Evolutionary conservation across 2,329 filamentous ascomycete genomes (phyloP).

Genomic region (Fusarium irregulare): DNA sequence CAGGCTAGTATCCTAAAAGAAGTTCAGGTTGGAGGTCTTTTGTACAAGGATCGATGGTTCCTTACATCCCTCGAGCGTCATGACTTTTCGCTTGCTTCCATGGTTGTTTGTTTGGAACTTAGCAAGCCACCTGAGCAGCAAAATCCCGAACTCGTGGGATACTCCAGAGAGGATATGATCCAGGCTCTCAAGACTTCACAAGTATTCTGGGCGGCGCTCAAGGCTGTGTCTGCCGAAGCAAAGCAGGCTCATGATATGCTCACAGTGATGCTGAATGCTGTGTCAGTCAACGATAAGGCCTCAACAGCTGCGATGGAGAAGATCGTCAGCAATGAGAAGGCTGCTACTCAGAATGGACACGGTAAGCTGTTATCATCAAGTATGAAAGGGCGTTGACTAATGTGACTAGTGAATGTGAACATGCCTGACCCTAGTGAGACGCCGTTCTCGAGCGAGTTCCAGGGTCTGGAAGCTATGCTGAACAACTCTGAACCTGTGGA

Average conservation of each 20-base stretch:
- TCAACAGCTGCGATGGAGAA: background rate
- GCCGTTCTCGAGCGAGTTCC: constrained; percentile 1
- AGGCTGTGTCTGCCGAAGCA: constrained; percentile 21
- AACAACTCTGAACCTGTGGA: constrained; percentile 28
- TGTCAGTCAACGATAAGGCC: background rate
- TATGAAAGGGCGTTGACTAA: background rate
- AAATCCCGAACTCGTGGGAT: background rate
- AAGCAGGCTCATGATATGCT: constrained; percentile 30
- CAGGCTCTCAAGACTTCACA: constrained; percentile 23
- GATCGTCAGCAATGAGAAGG: background rate
- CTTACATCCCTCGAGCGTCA: constrained; percentile 25
- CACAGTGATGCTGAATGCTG: constrained; percentile 25
- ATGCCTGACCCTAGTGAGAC: background rate
- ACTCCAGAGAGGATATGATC: constrained; percentile 6
- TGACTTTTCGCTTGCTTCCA: constrained; percentile 35
- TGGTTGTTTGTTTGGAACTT: constrained; percentile 37
- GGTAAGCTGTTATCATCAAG: background rate
- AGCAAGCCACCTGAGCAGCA: constrained; percentile 1
- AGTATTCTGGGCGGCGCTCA: constrained; percentile 26
- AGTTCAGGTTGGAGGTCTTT: constrained; percentile 22
- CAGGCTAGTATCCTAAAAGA: constrained; percentile 32
- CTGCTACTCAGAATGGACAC: background rate
- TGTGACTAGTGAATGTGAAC: background rate
- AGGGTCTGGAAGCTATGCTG: constrained; percentile 30
- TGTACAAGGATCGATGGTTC: constrained; percentile 33